Percentiles rank a stretch among this genome's conserved stretches.
Evolutionary conservation across 768 basidiomycete genomes (phyloP).

Genomic region (Pisolithus sp.): DNA sequence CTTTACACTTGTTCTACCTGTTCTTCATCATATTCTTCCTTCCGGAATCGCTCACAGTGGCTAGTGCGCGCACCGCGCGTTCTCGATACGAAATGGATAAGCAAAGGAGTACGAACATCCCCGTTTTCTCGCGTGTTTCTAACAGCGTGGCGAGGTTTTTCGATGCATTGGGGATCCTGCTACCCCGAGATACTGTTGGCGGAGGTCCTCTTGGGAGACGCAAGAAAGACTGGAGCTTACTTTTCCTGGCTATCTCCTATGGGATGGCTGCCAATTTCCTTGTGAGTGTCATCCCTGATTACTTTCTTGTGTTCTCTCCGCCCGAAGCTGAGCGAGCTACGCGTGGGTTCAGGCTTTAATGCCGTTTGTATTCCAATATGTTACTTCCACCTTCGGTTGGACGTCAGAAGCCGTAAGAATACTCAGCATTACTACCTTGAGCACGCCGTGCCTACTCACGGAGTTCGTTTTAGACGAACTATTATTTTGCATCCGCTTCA

Average conservation of each 20-base stretch:
- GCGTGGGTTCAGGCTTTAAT: slow-evolving; percentile 42
- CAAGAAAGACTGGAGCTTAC: slow-evolving; percentile 60
- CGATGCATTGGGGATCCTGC: slow-evolving; percentile 61
- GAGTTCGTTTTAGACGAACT: slow-evolving; percentile 49
- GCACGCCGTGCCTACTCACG: slow-evolving; percentile 1
- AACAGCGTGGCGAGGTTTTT: slow-evolving; percentile 56
- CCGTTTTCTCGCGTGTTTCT: slow-evolving; percentile 13
- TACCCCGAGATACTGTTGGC: slow-evolving; percentile 34
- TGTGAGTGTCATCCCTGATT: slow-evolving; percentile 29
- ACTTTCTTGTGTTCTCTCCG: neutral
- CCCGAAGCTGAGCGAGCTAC: neutral
- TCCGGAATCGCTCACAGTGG: slow-evolving; percentile 69
- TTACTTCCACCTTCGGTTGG: slow-evolving; percentile 58
- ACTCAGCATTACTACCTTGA: neutral
- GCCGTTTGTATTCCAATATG: slow-evolving; percentile 60
- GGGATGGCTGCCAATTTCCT: slow-evolving; percentile 39
- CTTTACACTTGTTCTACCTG: slow-evolving; percentile 44
- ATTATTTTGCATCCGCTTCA: slow-evolving; percentile 56
- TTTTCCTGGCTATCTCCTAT: slow-evolving; percentile 47
- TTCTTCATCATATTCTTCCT: slow-evolving; percentile 50
- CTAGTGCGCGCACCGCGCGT: slow-evolving; percentile 31
- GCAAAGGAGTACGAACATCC: neutral
- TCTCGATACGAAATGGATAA: slow-evolving; percentile 11
- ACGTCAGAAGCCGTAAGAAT: slow-evolving; percentile 50
- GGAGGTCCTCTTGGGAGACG: slow-evolving; percentile 35